These are phyloP conservation scores for Kokia cookei DNA, from an alignment of 441 rosid genomes.

Conservation along the genomic window DNA sequence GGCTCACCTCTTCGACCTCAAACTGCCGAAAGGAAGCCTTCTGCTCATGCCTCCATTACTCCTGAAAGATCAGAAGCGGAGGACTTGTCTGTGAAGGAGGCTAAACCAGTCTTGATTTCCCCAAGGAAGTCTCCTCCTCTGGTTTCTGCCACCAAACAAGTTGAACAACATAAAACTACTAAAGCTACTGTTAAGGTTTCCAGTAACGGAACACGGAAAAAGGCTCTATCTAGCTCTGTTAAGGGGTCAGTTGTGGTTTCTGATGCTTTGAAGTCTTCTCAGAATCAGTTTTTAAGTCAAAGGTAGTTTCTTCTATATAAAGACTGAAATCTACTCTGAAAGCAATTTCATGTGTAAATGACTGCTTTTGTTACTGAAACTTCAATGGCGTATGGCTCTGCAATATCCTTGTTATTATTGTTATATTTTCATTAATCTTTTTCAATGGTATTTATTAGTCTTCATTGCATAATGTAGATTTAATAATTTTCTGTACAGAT, in stretches of 20 bases:
- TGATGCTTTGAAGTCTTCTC: slow-evolving; percentile 36
- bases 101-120: slow-evolving; percentile 33
- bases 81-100: slow-evolving; percentile 27
- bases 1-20: slow-evolving; percentile 23
- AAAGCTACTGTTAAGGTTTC: slow-evolving; percentile 38
- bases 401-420: slow-evolving; percentile 10
- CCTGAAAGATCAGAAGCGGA: slow-evolving; percentile 39
- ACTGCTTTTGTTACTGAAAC: slow-evolving; percentile 30
- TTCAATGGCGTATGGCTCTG: slow-evolving; percentile 34
- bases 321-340: slow-evolving; percentile 48
- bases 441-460: background rate
- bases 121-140: slow-evolving; percentile 49
- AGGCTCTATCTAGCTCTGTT: slow-evolving; percentile 38
- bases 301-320: slow-evolving; percentile 51
- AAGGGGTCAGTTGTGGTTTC: slow-evolving; percentile 36
- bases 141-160: slow-evolving; percentile 24
- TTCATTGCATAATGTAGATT: background rate
- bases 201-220: slow-evolving; percentile 33
- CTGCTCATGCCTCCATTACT: slow-evolving; percentile 25
- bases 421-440: background rate
- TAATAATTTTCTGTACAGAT: slow-evolving; percentile 28
- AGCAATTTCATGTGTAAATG: slow-evolving; percentile 31
- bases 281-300: slow-evolving; percentile 41
- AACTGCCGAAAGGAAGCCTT: slow-evolving; percentile 29
- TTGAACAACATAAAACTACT: slow-evolving; percentile 32